Percentiles rank a stretch among this genome's conserved stretches.
These are phyloP conservation scores for Phytopythium litorale DNA, from an alignment of 352 stramenopile species.

Conservation along the genomic window DNA sequence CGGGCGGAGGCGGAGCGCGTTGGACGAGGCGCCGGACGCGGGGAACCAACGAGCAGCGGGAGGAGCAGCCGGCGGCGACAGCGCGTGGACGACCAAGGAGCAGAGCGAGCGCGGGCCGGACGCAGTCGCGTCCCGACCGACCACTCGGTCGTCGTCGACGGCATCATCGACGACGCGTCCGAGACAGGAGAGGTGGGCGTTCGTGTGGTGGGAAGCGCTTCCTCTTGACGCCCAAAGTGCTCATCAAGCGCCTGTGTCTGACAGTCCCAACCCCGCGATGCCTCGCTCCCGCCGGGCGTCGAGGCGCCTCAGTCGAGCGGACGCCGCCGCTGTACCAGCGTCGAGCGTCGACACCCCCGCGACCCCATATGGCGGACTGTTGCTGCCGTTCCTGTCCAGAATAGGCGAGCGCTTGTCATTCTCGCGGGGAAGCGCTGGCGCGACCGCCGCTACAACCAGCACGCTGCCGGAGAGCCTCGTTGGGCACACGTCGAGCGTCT, in stretches of 20 bases:
- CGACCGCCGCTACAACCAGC: not conserved
- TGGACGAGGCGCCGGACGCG: not conserved
- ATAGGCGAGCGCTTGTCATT: not conserved
- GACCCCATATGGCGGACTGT: not conserved
- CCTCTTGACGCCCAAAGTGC: not conserved
- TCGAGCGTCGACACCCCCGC: not conserved
- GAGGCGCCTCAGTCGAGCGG: not conserved
- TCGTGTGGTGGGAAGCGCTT: not conserved
- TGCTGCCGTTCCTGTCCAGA: conserved; percentile 1
- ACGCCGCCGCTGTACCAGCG: not conserved
- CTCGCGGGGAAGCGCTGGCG: not conserved
- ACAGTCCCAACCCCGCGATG: not conserved
- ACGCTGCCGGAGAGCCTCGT: conserved; percentile 38
- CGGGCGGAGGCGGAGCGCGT: not conserved
- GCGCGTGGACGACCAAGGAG: not conserved
- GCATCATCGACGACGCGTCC: not conserved
- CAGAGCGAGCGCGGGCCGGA: not conserved
- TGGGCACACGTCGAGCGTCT: conserved; percentile 60
- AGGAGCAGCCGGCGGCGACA: not conserved
- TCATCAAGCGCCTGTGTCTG: not conserved
- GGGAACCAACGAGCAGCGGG: not conserved
- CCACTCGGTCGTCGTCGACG: not conserved
- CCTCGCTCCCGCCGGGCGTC: not conserved
- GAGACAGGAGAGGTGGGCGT: not conserved
- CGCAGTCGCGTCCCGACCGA: not conserved